Base-by-base conservation (phyloP, 1,284 basidiomycete species). In the Sporisorium exsertum region DNA sequence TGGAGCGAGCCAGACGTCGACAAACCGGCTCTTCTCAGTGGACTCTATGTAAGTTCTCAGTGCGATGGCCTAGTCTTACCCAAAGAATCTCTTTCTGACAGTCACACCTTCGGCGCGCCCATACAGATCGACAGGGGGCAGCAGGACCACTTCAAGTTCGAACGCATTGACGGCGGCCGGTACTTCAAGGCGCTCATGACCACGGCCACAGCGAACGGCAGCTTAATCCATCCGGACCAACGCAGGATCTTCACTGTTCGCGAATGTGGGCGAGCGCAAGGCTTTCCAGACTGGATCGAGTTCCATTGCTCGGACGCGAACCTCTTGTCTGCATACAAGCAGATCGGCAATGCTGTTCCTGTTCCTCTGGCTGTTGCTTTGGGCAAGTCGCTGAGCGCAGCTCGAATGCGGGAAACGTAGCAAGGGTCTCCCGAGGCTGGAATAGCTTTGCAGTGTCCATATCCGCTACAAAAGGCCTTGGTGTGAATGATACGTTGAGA, bases 261-360 rank as follows among this genome's bases (percentile, higher is more conserved):
- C 42, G 73, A 77, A 32, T 72, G 70, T 37, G 73, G 69, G 5
- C 47, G 73, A 10, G 69, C 73, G 2, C 70, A 72, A 53, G 69
- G 69, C 40, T 63, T 77, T 13, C 74, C 74, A 4, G 74, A 77
- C 47, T 64, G 61, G 59, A 57, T 77, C 22, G 49, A 57, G 7
- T 77, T 77, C 20, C 24, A 29, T 6, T 58, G 49, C 15, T 58
- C 59, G 10, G 65, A 64, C 27, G 16, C 24, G 0, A 68, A 60
- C 22, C 46, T 77, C 2, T 18, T 12, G 3, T 72, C 62, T 2
- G 74, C 70, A 2, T 68, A 72, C 47, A 40, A 54, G 15, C 70
- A 77, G 66, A 77, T 77, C 13, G 74, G 74, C 7, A 77, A 77
- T 46, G 70, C 70, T 5, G 74, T 77, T 0, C 59, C 70, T 1